Evolutionary conservation across 345 rosid genomes (phyloP).

Genomic region (Salix arbutifolia): DNA sequence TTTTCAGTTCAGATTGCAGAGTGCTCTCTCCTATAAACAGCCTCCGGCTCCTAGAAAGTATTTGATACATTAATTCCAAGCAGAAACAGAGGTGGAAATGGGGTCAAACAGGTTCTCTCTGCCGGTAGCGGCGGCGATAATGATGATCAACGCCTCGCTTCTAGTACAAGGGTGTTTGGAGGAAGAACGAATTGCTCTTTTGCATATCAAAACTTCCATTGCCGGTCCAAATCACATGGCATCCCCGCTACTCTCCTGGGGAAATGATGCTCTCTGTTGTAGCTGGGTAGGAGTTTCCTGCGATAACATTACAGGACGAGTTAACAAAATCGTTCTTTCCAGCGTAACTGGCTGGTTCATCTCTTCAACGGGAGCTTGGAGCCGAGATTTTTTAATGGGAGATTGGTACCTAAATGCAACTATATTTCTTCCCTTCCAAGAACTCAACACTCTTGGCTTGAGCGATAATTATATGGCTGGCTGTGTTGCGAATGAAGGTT

Average conservation of each 20-base stretch:
- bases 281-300: background rate
- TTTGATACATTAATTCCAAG: too few species aligned
- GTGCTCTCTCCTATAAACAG: too few species aligned
- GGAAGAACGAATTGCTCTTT: background rate
- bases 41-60: too few species aligned
- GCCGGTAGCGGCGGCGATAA: background rate
- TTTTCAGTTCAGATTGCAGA: too few species aligned
- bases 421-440: slow-evolving; percentile 1
- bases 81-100: background rate
- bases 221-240: fast-evolving
- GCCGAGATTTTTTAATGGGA: fast-evolving
- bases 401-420: slow-evolving; percentile 2
- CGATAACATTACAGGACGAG: background rate
- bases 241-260: background rate
- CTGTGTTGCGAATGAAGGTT: slow-evolving; percentile 4
- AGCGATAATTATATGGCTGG: fast-evolving
- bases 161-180: background rate
- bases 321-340: fast-evolving
- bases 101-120: background rate
- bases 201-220: background rate
- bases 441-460: background rate
- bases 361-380: too few species aligned
- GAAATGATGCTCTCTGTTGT: background rate
- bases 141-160: background rate
- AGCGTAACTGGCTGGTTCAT: background rate